Evolutionary conservation across 306 rosid genomes (phyloP).

Genomic region (Arachis hypogaea): DNA sequence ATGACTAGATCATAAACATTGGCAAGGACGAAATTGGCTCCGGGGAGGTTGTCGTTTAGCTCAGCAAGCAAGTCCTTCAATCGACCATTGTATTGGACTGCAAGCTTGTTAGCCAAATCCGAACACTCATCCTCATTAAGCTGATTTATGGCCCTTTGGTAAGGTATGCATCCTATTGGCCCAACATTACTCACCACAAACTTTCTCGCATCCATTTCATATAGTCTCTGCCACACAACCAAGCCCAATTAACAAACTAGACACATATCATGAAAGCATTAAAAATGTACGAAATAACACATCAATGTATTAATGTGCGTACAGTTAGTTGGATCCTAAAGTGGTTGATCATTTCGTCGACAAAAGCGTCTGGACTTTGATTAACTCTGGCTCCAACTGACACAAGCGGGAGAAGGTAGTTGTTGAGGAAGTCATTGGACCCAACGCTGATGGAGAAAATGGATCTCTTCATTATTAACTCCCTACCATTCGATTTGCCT

Average conservation of each 20-base stretch:
- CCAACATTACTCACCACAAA: slow-evolving; percentile 76
- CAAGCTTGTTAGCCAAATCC: slow-evolving; percentile 69
- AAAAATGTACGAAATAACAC: too few species aligned
- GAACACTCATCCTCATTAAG: slow-evolving; percentile 57
- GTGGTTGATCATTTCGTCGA: slow-evolving; percentile 68
- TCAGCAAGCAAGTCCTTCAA: slow-evolving; percentile 66
- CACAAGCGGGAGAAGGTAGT: slow-evolving; percentile 72
- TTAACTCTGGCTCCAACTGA: slow-evolving; percentile 66
- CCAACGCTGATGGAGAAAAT: slow-evolving; percentile 69
- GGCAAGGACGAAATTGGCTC: slow-evolving; percentile 66
- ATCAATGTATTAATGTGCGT: slow-evolving; percentile 1
- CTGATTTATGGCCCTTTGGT: slow-evolving; percentile 75
- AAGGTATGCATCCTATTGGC: slow-evolving; percentile 88
- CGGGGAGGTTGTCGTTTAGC: slow-evolving; percentile 65
- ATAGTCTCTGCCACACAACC: slow-evolving; percentile 57
- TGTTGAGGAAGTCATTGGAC: slow-evolving; percentile 79
- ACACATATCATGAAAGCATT: too few species aligned
- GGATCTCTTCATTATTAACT: slow-evolving; percentile 56
- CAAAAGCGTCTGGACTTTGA: slow-evolving; percentile 62
- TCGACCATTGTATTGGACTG: slow-evolving; percentile 62
- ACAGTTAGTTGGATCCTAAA: slow-evolving; percentile 67
- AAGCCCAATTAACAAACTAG: too few species aligned
- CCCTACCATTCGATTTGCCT: slow-evolving; percentile 58
- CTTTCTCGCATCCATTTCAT: slow-evolving; percentile 68
- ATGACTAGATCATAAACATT: slow-evolving; percentile 67